These are phyloP conservation scores for Saccharomycopsis hybrid DNA, from an alignment of 1,139 yeast genomes.

Conservation along the genomic window DNA sequence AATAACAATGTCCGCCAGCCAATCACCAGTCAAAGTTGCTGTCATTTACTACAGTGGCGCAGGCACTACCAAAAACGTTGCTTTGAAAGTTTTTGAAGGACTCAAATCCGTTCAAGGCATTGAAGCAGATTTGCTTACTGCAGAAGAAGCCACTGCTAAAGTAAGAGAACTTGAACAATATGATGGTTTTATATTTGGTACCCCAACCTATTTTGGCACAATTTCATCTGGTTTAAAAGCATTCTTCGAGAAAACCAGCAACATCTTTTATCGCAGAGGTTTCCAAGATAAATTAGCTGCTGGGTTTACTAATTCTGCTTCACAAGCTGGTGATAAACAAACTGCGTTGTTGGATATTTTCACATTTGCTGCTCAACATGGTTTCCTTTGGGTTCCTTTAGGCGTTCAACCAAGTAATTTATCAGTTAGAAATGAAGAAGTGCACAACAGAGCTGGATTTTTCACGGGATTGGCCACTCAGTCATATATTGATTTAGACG, in stretches of 20 bases:
- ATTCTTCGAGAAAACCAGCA: constrained; percentile 13
- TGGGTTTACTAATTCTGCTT: constrained; percentile 19
- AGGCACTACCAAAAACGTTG: constrained; percentile 13
- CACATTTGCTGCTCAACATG: constrained; percentile 18
- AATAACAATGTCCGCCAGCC: background rate
- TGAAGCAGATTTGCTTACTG: background rate
- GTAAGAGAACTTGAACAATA: constrained; percentile 3
- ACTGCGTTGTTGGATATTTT: constrained; percentile 9
- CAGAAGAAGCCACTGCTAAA: constrained; percentile 11
- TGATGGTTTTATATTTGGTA: constrained; percentile 18
- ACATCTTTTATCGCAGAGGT: constrained; percentile 6
- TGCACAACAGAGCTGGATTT: constrained; percentile 4
- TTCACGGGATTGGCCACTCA: constrained; percentile 13
- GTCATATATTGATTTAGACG: constrained; percentile 1
- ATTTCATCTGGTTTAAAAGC: constrained; percentile 15
- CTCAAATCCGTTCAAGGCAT: background rate
- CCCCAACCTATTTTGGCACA: constrained; percentile 19
- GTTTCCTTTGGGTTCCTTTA: constrained; percentile 17
- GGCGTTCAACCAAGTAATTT: constrained; percentile 5
- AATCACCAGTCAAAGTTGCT: constrained; percentile 4
- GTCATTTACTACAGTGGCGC: constrained; percentile 11
- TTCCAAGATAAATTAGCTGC: constrained; percentile 19
- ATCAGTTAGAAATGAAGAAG: constrained; percentile 3
- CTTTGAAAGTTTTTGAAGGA: constrained; percentile 11
- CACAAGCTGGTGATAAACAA: constrained; percentile 17